These are phyloP conservation scores for Strigomonas culicis DNA, from an alignment of 208 protist species.

Conservation along the genomic window DNA sequence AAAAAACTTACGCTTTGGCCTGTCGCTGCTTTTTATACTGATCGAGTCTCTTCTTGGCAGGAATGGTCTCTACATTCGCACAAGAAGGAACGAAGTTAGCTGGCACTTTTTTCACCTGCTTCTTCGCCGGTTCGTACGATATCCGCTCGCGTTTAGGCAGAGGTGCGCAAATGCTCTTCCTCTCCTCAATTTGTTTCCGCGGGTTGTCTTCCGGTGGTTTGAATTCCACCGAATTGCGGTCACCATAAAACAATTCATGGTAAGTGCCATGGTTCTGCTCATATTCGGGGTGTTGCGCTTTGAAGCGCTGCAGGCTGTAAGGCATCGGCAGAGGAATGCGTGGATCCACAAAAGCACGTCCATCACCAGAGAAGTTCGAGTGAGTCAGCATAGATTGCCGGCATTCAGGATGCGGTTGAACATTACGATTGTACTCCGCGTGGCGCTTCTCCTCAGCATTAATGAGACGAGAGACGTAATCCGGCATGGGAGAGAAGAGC, in stretches of 20 bases:
- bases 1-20: no score
- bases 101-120: slow-evolving; percentile 45
- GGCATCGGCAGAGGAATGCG: slow-evolving; percentile 53
- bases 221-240: slow-evolving; percentile 50
- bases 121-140: slow-evolving; percentile 21
- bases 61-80: slow-evolving; percentile 36
- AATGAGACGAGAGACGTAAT: slow-evolving; percentile 28
- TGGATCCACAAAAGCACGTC: slow-evolving; percentile 67
- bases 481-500: slow-evolving; percentile 65
- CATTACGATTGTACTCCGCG: slow-evolving; percentile 13
- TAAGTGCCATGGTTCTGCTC: slow-evolving; percentile 37
- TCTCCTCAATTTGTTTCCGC: slow-evolving; percentile 50
- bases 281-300: slow-evolving; percentile 26
- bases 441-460: slow-evolving; percentile 10
- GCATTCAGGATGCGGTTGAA: slow-evolving; percentile 16
- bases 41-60: slow-evolving; percentile 16
- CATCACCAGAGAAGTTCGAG: slow-evolving; percentile 23
- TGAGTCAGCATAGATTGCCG: neutral
- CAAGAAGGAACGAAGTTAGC: slow-evolving; percentile 77
- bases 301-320: slow-evolving; percentile 37
- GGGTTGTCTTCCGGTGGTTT: slow-evolving; percentile 59
- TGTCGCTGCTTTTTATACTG: neutral
- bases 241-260: slow-evolving; percentile 74
- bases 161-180: slow-evolving; percentile 17
- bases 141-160: slow-evolving; percentile 20